Evolutionary conservation across 2,329 filamentous ascomycete genomes (phyloP), one percentile per base, ranked within the genome.

Genomic region (Plenodomus tracheiphilus): DNA sequence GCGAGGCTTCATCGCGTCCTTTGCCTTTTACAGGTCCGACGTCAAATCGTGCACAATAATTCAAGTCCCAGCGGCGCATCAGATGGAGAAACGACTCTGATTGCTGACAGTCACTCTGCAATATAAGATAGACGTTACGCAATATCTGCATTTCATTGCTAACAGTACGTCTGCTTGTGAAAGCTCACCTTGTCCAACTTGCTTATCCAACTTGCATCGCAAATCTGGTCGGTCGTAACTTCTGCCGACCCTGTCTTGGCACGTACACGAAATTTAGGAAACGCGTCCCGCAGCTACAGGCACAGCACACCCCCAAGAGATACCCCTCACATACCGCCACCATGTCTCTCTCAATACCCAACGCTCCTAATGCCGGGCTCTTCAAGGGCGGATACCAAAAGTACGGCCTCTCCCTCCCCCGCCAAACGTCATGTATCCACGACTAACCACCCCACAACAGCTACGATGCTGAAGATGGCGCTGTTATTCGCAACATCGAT

Each of bases 401-500:
- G 92, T 97, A 84, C 72, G 83, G 77, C 49, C 38, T 43, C 17
- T 6, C 13, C 4, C 13, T 19, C 15, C 51, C 49, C 55, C 55
- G 51, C 57, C 54, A 57, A 49, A n/a, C 39, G 46, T 53, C 55
- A 50, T 44, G 25, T 43, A 47, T 28, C 51, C 49, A 21, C 46
- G 56, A 42, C 60, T 69, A 65, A 77, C 77, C 60, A 70, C 56
- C 56, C 56, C 57, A 61, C 54, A 51, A 60, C 70, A 97, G 95
- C 83, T 96, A 99, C 79, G 93, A 97, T 73, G 87, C 93, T 53
- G 95, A 99, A 85, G 94, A 99, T 89, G 94, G 94, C 73, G 95
- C 94, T 62, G 92, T 99, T 62, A 83, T 97, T 60, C 91, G 94
- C 71, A 99, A 99, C 77, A 97, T 99, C 77, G 95, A 99, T 72